Base-by-base conservation (phyloP, 176 grass and related monocot genomes). In the Triticum aestivum region DNA sequence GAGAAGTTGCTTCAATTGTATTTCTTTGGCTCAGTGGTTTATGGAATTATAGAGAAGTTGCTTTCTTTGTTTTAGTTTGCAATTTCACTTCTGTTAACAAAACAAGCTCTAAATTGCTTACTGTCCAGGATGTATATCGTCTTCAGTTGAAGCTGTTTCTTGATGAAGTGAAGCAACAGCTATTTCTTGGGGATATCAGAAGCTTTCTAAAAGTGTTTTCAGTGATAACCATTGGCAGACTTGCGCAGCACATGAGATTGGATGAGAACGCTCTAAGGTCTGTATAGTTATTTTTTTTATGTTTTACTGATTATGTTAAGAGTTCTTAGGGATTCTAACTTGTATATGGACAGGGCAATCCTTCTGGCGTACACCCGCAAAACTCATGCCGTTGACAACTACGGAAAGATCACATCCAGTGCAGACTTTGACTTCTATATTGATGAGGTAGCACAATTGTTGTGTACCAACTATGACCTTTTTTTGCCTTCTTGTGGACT, bases 91-190 rank as follows among this genome's bases (percentile, higher is more conserved):
- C 11, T 52, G 73, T 38, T 20, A 61, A 78, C 9, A 78, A 61
- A 73, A 44, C 23, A 73, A 73, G 70, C 70, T 44, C 70, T 45
- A 73, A 61, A 7, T 72, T 39, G 7, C 38, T 39, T 71, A 78
- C 18, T 79, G 6, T 66, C 87, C 83, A 98, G 97, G 97, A 98
- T 88, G 94, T 90, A 17, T 98, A 94, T 91, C 90, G 92, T 86
- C 87, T 96, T 83, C 97, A 98, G 67, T 77, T 98, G 82, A 98
- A 98, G 77, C 39, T 98, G 87, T 98, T 98, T 89, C 93, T 96
- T 83, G 94, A 88, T 80, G 97, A 98, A 89, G 97, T 98, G 79
- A 98, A 98, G 76, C 97, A 98, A 81, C 97, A 98, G 29, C 94
- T 94, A 77, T 83, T 94, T 75, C 87, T 96, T 88, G 73, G 79